Percentiles rank a stretch among this genome's conserved stretches.
These are phyloP conservation scores for Chlorella sp. DNA, from an alignment of 139 green algal species.

Conservation along the genomic window DNA sequence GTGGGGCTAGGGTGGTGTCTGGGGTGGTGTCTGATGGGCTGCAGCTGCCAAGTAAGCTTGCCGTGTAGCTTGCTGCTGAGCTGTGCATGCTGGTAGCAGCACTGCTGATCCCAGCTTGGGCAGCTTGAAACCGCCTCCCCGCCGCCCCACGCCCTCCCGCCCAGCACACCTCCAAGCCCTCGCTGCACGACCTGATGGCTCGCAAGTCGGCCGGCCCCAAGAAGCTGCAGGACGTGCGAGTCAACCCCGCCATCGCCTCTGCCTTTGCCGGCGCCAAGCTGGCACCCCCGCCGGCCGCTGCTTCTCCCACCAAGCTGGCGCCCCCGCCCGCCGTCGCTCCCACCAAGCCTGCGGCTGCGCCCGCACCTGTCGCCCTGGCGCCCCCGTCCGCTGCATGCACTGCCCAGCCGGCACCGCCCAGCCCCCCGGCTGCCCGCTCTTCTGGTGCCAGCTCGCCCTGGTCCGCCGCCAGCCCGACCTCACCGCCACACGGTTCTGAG, in stretches of 20 bases:
- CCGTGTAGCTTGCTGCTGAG: background rate
- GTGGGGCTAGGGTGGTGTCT: background rate
- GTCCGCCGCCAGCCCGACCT: background rate
- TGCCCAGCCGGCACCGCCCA: background rate
- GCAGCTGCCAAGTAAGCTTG: background rate
- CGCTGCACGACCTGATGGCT: slow-evolving; percentile 19
- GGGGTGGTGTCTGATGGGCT: background rate
- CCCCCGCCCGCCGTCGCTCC: background rate
- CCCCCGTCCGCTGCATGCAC: background rate
- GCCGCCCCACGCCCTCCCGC: background rate
- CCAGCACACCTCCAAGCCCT: slow-evolving; percentile 19
- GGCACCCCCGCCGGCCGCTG: background rate
- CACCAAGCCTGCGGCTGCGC: background rate
- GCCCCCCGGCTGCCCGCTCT: background rate
- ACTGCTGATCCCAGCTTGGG: too few relatives aligned
- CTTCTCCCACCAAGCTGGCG: background rate
- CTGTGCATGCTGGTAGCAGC: too few relatives aligned
- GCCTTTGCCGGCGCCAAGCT: slow-evolving; percentile 5
- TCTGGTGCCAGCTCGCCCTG: background rate
- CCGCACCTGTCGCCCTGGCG: background rate
- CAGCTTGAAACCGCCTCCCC: too few relatives aligned
- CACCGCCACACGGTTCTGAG: background rate
- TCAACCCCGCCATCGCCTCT: slow-evolving; percentile 26
- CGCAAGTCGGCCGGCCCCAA: slow-evolving; percentile 5
- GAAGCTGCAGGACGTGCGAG: slow-evolving; percentile 25